Conservation (phyloP, 2,329 filamentous ascomycete species). For the Simplicillium sp. region DNA sequence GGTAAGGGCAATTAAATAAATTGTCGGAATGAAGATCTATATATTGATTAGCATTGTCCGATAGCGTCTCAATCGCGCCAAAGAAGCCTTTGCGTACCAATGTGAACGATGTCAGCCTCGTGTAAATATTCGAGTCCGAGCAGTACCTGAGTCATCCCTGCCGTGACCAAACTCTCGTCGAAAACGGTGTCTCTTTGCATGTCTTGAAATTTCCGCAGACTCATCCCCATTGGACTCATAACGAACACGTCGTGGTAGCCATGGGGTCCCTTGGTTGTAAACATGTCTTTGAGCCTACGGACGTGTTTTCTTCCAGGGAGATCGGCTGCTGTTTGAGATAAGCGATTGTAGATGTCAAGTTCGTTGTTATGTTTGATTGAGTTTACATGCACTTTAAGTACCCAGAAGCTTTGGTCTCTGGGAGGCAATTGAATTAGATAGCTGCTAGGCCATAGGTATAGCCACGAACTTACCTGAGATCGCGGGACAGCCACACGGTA, state of each 20-base stretch:
- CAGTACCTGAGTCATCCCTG: slow-evolving; percentile 2
- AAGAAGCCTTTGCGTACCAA: slow-evolving; percentile 11
- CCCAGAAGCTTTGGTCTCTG: not conserved
- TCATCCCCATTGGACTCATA: not conserved
- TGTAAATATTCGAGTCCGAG: not conserved
- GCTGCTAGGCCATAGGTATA: too few species aligned
- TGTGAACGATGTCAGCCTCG: not conserved
- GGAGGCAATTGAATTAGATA: too few species aligned
- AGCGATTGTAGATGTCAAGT: not conserved
- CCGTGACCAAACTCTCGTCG: not conserved
- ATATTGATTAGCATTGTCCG: not conserved
- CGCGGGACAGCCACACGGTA: not conserved
- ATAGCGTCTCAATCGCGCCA: slow-evolving; percentile 8
- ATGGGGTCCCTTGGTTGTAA: not conserved
- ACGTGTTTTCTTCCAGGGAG: slow-evolving; percentile 15
- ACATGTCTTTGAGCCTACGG: not conserved
- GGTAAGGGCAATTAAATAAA: slow-evolving; percentile 15
- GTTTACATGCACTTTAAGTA: not conserved
- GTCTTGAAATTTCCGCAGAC: not conserved
- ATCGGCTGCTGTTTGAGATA: slow-evolving; percentile 4
- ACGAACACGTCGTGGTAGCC: not conserved
- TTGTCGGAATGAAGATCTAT: slow-evolving; percentile 11
- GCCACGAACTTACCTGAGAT: not conserved
- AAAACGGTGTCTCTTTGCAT: not conserved
- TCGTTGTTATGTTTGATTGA: not conserved